Base-by-base conservation (phyloP, 1,284 basidiomycete species). In the Calocybe gambosa region DNA sequence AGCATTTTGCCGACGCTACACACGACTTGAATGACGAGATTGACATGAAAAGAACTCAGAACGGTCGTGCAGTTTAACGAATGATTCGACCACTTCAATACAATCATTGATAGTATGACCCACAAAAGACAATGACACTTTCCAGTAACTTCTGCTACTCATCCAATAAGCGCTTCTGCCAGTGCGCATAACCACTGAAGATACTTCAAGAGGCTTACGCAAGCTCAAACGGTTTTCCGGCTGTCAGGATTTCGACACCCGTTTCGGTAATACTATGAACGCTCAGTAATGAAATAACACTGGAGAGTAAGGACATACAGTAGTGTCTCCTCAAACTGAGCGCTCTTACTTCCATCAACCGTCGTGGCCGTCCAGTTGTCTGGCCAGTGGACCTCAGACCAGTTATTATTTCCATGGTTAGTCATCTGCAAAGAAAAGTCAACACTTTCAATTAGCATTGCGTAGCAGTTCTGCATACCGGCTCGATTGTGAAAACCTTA, bases 321-420 rank as follows among this genome's bases (percentile, higher is more conserved):
- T 25, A 77, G 54, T 4, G 93, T 96, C 58, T 98, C 94, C 65
- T 98, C 94, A 59, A 96, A 97, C 60, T 98, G 94, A 4, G 94
- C 94, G 53, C 88, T 93, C 50, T 77, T 75, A 62, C 87, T 86
- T 23, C 93, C 94, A 65, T 97, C 93, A 2, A 76, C 65, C 2
- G 94, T 98, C 15, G 89, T 89, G 0, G 93, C 92, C 2, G 93
- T 97, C 94, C 94, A 97, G 59, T 90, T 83, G 63, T 92, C 89
- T 19, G 85, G 84, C 89, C 89, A 92, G 62, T 91, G 89, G 12
- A 82, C 70, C 43, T 82, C 75, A 37, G 76, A 76, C 80, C 79
- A 83, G 54, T 74, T 78, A 25, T 74, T 74, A 34, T 13, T 29
- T 4, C 93, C 93, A 20, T 91, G 64, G 66, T 95, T 96, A 58